Evolutionary conservation across 2,329 filamentous ascomycete genomes (phyloP), one percentile per base, ranked within the genome.

Genomic region (Hypoxylon sp.): DNA sequence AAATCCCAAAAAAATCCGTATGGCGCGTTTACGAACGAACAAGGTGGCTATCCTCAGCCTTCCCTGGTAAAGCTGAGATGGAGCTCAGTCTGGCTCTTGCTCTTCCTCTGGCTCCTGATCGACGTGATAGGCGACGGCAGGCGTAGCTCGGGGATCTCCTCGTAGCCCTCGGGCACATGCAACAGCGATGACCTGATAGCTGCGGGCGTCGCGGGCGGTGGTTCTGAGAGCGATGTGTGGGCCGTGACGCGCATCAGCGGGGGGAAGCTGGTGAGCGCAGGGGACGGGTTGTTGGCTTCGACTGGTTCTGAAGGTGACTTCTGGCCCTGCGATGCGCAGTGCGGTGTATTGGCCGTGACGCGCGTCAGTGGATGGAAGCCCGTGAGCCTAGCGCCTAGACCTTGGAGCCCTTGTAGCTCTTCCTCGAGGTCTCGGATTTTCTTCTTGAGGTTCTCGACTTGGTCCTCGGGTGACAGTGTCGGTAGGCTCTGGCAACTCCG

Each of bases 91-190:
- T 13, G 50, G 11, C 10, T n/a, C 31, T 31, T 13, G 2, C 10
- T 3, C 46, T 19, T 10, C 5, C 17, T 31, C 31, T 37, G 10
- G 19, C 32, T 24, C 50, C 7, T 19, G 7, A 58, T 13, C 24
- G 55, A 48, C 24, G 62, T 10, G 17, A 55, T 48, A 0, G 62
- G 51, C 15, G 62, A 65, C 46, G 63, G 63, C 1, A 66, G 57
- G 15, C 52, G 32, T 8, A 52, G 15, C 42, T 50, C 56, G 2
- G 56, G 56, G 10, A 60, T 60, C 39, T 65, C 46, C 37, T 65
- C 53, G 21, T 27, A 15, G 11, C 3, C 21, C 19, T 42, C 37
- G 1, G 61, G 53, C 6, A 56, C 19, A 4, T 52, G 32, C n/a
- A 62, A 19, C 8, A 50, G 21, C 48, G 24, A 35, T 1, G 44